Evolutionary conservation across 805 yeast species (phyloP).

Genomic region (Starmerella ratchasimensis): DNA sequence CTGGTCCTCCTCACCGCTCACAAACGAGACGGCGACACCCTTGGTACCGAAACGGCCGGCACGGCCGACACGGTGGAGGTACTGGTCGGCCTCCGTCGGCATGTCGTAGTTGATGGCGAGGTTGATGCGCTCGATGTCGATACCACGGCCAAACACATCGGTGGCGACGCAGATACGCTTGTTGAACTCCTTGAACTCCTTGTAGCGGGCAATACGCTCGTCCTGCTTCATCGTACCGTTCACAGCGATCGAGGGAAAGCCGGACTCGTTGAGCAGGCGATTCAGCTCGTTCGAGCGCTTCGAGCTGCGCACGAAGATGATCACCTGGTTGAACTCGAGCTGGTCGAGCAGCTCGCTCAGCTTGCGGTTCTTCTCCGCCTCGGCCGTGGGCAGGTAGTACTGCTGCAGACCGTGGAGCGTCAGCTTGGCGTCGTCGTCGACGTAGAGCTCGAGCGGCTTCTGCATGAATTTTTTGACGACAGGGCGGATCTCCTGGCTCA

Average conservation of each 20-base stretch:
- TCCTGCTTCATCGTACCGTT: conserved; percentile 94
- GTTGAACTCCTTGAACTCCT: conserved; percentile 92
- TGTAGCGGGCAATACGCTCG: conserved; percentile 94
- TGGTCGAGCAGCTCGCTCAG: conserved; percentile 85
- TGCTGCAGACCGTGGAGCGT: conserved; percentile 97
- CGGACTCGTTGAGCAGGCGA: conserved; percentile 74
- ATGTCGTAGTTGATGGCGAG: conserved; percentile 94
- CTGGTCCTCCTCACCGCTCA: conserved; percentile 74
- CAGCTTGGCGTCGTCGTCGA: conserved; percentile 93
- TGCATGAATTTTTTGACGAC: conserved; percentile 97
- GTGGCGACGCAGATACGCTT: conserved; percentile 98
- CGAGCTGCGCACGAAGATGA: conserved; percentile 85
- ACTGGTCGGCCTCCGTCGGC: conserved; percentile 94
- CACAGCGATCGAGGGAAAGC: conserved; percentile 94
- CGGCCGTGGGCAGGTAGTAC: conserved; percentile 78
- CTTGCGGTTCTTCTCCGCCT: conserved; percentile 84
- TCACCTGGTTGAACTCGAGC: conserved; percentile 94
- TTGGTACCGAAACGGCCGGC: conserved; percentile 99
- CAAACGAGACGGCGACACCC: conserved; percentile 90
- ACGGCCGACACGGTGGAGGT: conserved; percentile 98
- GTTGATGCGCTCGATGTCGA: conserved; percentile 96
- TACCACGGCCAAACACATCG: conserved; percentile 98
- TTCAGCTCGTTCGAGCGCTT: conserved; percentile 85
- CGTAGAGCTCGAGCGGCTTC: conserved; percentile 92
- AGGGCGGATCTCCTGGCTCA: conserved; percentile 87